Evolutionary conservation across 2,329 filamentous ascomycete genomes (phyloP).

Genomic region (Phaeophleospora eucalypticola): DNA sequence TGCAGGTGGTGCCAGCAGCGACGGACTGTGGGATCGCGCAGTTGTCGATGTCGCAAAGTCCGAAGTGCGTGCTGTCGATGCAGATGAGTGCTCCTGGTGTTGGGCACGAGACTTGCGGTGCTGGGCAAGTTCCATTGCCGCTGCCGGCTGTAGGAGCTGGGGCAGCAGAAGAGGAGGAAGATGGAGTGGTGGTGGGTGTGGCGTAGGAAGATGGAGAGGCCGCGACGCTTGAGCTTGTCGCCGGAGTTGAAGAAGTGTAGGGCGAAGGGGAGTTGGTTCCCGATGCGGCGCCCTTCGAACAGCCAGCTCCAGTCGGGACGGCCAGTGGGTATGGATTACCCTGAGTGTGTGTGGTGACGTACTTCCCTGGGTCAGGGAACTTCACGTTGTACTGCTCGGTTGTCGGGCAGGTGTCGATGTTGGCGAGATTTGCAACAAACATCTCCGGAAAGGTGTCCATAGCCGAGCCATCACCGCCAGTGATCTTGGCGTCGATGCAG

Average conservation of each 20-base stretch:
- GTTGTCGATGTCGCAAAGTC: constrained; percentile 41
- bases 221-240: constrained; percentile 3
- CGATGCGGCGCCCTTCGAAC: constrained; percentile 8
- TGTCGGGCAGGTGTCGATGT: constrained; percentile 50
- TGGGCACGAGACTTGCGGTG: constrained; percentile 34
- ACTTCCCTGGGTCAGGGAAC: constrained; percentile 66
- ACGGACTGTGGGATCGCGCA: constrained; percentile 40
- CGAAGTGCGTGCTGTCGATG: constrained; percentile 40
- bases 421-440: constrained; percentile 67
- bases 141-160: constrained; percentile 3
- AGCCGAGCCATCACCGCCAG: constrained; percentile 51
- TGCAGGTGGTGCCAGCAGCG: constrained; percentile 41
- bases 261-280: constrained; percentile 3
- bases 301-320: constrained; percentile 22
- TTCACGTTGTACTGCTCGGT: constrained; percentile 52
- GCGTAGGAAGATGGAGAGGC: constrained; percentile 4
- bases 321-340: constrained; percentile 22
- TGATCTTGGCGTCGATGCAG: constrained; percentile 72
- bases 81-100: constrained; percentile 42
- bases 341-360: constrained; percentile 44
- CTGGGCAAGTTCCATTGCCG: constrained; percentile 16
- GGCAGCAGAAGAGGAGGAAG: constrained; percentile 3
- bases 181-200: constrained; percentile 1
- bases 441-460: constrained; percentile 65
- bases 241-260: constrained; percentile 5